Conservation (phyloP, 2,329 filamentous ascomycete genomes). For the Apiospora kogelbergensis region DNA sequence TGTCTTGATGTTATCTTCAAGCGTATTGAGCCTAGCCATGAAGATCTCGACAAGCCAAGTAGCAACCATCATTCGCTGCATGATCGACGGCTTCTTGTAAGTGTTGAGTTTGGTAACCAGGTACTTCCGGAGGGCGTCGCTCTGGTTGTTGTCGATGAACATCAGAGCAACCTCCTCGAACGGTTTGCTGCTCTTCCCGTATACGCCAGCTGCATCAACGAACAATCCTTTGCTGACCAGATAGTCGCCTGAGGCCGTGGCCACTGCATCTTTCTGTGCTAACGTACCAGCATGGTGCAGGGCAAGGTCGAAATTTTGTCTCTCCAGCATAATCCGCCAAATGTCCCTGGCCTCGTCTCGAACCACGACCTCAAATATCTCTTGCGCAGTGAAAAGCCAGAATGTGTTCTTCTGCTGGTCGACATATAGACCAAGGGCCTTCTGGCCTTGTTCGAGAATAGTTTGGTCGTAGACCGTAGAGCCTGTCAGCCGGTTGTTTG, state of each 20-base stretch:
- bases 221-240: conserved; percentile 80
- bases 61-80: conserved; percentile 95
- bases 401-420: conserved; percentile 96
- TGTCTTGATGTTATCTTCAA: conserved; percentile 92
- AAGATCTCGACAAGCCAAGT: conserved; percentile 95
- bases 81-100: conserved; percentile 78
- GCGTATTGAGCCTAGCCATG: conserved; percentile 93
- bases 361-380: conserved; percentile 92
- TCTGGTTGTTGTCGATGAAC: conserved; percentile 86
- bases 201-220: conserved; percentile 82
- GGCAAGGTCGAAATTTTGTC: conserved; percentile 85
- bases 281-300: conserved; percentile 79
- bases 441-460: conserved; percentile 78
- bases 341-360: conserved; percentile 89
- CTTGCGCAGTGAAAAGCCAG: conserved; percentile 89
- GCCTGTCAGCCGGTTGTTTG: conserved; percentile 83
- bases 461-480: conserved; percentile 84
- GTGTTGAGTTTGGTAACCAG: conserved; percentile 78
- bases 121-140: conserved; percentile 89
- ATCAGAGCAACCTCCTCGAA: conserved; percentile 94
- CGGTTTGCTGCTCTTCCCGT: conserved; percentile 92
- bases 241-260: conserved; percentile 88
- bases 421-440: conserved; percentile 78
- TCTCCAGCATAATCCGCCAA: conserved; percentile 89
- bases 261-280: conserved; percentile 84